A percentile compares a stretch with the other conserved stretches of the same genome.
phyloP scores from a whole-genome alignment of 1,284 basidiomycete genomes.

The Flammula alnicola region DNA sequence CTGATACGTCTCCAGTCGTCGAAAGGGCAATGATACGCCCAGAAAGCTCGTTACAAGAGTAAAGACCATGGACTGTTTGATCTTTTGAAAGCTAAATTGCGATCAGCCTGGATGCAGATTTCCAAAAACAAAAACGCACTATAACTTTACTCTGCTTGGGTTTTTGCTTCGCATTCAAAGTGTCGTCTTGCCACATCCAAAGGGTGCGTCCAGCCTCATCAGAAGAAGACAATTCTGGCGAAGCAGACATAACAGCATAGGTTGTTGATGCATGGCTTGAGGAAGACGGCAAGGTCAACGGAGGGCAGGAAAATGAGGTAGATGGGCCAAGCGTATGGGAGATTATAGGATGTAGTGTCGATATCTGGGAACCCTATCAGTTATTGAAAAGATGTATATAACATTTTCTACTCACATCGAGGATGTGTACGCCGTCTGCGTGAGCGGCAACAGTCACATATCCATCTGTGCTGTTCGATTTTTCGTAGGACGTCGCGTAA shows the following conservation, averaged over 20 bases:
- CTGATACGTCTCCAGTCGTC: conserved; percentile 46
- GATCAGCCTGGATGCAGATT: conserved; percentile 4
- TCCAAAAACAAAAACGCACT: conserved; percentile 42
- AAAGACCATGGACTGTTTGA: conserved; percentile 46
- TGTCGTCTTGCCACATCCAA: conserved; percentile 65
- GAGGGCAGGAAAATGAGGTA: conserved; percentile 61
- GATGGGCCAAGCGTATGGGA: conserved; percentile 72
- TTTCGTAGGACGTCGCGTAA: conserved; percentile 45
- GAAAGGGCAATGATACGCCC: conserved; percentile 51
- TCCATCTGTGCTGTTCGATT: conserved; percentile 45
- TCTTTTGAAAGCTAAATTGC: conserved; percentile 33
- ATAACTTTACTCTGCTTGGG: conserved; percentile 39
- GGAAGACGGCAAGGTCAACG: conserved; percentile 47
- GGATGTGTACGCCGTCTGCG: conserved; percentile 71
- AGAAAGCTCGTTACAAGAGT: conserved; percentile 47
- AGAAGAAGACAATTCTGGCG: conserved; percentile 44
- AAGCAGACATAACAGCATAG: conserved; percentile 56
- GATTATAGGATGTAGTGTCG: conserved; percentile 65
- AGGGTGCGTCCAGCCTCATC: conserved; percentile 53
- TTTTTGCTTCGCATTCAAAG: conserved; percentile 51
- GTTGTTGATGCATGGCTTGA: conserved; percentile 51
- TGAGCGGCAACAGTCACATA: conserved; percentile 69
- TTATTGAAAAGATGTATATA: not conserved
- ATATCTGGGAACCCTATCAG: conserved; percentile 51
- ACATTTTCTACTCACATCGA: conserved; percentile 56